A percentile compares a stretch with the other conserved stretches of the same genome.
Conservation (phyloP, 2,329 filamentous ascomycete genomes). For the Hymenoscyphus infarciens region DNA sequence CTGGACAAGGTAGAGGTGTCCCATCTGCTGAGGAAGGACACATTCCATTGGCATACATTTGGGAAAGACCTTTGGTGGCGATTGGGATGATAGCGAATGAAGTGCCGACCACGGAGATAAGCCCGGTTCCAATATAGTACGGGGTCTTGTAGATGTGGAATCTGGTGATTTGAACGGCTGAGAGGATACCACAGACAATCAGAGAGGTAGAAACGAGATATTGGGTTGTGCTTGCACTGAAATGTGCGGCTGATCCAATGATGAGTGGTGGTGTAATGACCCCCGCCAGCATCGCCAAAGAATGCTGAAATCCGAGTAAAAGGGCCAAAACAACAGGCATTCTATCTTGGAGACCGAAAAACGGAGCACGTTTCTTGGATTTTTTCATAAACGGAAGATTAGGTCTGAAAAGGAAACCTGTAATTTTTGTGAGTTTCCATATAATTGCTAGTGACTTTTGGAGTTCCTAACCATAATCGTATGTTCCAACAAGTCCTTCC, state of each 20-base stretch:
- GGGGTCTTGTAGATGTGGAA: slow-evolving; percentile 68
- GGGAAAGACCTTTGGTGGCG: slow-evolving; percentile 64
- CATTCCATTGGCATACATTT: slow-evolving; percentile 75
- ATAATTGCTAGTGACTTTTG: slow-evolving; percentile 31
- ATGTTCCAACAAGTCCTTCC: slow-evolving; percentile 74
- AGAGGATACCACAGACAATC: slow-evolving; percentile 75
- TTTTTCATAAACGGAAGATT: slow-evolving; percentile 80
- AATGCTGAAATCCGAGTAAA: slow-evolving; percentile 74
- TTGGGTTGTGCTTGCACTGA: slow-evolving; percentile 58
- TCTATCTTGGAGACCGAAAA: slow-evolving; percentile 77
- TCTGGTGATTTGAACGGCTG: slow-evolving; percentile 71
- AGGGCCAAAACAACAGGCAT: slow-evolving; percentile 74
- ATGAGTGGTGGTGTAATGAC: slow-evolving; percentile 77
- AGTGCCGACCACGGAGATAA: slow-evolving; percentile 76
- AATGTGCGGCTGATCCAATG: slow-evolving; percentile 55
- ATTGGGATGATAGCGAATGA: slow-evolving; percentile 75
- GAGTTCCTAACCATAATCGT: slow-evolving; percentile 67
- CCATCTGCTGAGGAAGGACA: slow-evolving; percentile 52
- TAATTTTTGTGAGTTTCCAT: slow-evolving; percentile 12
- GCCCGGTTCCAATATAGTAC: slow-evolving; percentile 74
- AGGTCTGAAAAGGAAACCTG: slow-evolving; percentile 65
- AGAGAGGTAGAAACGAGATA: slow-evolving; percentile 59
- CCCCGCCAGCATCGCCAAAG: slow-evolving; percentile 65
- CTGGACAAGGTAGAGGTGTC: slow-evolving; percentile 65
- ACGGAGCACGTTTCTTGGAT: slow-evolving; percentile 58